Evolutionary conservation across 768 basidiomycete genomes (phyloP), one percentile per base, ranked within the genome.

Genomic region (Suillus hirtellus): DNA sequence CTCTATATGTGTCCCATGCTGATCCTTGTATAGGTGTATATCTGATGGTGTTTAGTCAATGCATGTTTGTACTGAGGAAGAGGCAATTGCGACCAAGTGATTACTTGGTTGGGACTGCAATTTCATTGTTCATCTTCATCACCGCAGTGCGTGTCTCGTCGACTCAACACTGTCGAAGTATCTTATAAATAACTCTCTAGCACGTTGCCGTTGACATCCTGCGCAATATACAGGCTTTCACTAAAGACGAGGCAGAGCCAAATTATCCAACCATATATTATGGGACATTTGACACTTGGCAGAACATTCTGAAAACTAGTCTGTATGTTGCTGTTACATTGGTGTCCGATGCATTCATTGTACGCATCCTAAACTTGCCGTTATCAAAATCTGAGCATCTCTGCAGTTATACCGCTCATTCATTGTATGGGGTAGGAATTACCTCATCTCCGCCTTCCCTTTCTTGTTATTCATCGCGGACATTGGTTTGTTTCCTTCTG

Each of bases 321-420:
- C 24, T 69, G 5, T 73, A 73, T 61, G 54, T 72, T 4, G 19
- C 70, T 21, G 59, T 67, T 38, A 74, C 73, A 14, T 6, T 74
- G 27, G 60, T 73, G 35, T 70, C 67, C 47, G 73, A 74, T 50
- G 68, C 66, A 49, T 70, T 74, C 63, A 71, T 74, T 58, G 73
- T 73, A 54, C 61, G 69, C 56, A 38, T 40, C 44, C 9, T 47
- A 27, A 31, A 9, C 52, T 27, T 7, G 3, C 19, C 2, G 10
- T 37, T 24, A 21, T 15, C 6, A 43, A 50, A 35, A 60, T 38
- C 31, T 43, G 44, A 35, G 31, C 17, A 47, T 42, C 15, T 43
- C n/a, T 40, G 24, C 60, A 73, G 71, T 62, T 73, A 24, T 66
- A 72, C 47, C 72, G 72, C 17, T 64, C 62, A 55, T 73, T 64